Evolutionary conservation across 768 basidiomycete species (phyloP).

Genomic region (Holtermanniella nyarrowii): DNA sequence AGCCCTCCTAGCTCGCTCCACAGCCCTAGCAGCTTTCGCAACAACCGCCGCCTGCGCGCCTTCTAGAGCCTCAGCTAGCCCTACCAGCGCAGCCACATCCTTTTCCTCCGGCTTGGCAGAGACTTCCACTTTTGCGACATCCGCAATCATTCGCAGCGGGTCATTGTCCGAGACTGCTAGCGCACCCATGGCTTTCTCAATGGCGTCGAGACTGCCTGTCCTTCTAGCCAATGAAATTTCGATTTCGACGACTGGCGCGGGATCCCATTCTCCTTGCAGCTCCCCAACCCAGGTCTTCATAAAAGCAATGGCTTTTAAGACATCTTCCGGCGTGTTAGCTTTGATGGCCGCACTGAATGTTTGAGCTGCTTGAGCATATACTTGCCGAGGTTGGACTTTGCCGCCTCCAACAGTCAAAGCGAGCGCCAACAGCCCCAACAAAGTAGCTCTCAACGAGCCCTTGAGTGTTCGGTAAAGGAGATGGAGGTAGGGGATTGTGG

Average conservation of each 20-base stretch:
- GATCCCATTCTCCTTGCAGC: too few species aligned
- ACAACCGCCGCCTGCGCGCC: slow-evolving; percentile 1
- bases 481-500: not conserved
- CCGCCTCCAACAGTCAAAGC: not conserved
- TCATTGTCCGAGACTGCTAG: too few species aligned
- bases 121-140: too few species aligned
- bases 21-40: slow-evolving; percentile 15
- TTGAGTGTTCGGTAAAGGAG: not conserved
- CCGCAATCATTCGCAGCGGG: too few species aligned
- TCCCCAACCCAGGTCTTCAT: slow-evolving; percentile 8
- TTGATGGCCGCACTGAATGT: slow-evolving; percentile 9
- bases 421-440: slow-evolving; percentile 10
- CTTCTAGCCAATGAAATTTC: too few species aligned
- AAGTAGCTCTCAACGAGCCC: slow-evolving; percentile 12
- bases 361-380: not conserved
- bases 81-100: too few species aligned
- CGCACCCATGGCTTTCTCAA: too few species aligned
- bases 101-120: too few species aligned
- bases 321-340: not conserved
- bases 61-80: too few species aligned
- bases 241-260: not conserved
- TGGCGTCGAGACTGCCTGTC: too few species aligned
- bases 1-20: slow-evolving; percentile 19
- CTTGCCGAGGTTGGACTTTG: not conserved
- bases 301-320: slow-evolving; percentile 3